These are phyloP conservation scores for Citrus reticulata DNA, from an alignment of 345 rosid genomes.

Conservation along the genomic window DNA sequence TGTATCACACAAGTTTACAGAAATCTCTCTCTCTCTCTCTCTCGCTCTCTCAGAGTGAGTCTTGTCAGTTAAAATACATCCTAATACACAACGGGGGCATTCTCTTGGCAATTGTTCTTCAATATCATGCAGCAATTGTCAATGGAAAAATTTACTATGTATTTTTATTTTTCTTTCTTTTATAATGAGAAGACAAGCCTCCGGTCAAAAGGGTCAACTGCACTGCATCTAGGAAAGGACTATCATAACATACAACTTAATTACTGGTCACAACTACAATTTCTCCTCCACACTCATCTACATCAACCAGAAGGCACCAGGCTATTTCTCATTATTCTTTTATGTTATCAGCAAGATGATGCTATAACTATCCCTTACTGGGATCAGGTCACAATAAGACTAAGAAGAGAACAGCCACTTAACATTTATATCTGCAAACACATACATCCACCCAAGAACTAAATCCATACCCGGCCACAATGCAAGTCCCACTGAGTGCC, in stretches of 20 bases:
- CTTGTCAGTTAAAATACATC: background rate
- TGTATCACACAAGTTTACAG: slow-evolving; percentile 10
- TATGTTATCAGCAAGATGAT: slow-evolving; percentile 9
- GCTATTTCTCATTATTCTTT: background rate
- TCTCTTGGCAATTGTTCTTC: slow-evolving; percentile 12
- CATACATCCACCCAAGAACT: background rate
- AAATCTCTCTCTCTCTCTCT: background rate
- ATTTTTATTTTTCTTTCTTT: background rate
- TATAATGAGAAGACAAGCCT: background rate
- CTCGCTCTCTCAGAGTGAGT: background rate
- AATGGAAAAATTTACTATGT: background rate
- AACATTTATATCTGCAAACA: background rate
- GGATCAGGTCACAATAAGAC: slow-evolving; percentile 9
- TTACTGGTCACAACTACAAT: slow-evolving; percentile 3
- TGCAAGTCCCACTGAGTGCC: slow-evolving; percentile 3
- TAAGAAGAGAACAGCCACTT: slow-evolving; percentile 15
- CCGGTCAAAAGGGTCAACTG: slow-evolving; percentile 10
- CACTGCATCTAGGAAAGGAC: slow-evolving; percentile 16
- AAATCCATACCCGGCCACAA: background rate
- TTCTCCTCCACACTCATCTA: slow-evolving; percentile 14
- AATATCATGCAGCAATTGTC: slow-evolving; percentile 6
- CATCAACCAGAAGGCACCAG: slow-evolving; percentile 16
- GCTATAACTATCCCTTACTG: slow-evolving; percentile 5
- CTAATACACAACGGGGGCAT: slow-evolving; percentile 5
- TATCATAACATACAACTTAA: slow-evolving; percentile 5